Conservation (phyloP, 139 green algal genomes). For the Asterochloris sp. region DNA sequence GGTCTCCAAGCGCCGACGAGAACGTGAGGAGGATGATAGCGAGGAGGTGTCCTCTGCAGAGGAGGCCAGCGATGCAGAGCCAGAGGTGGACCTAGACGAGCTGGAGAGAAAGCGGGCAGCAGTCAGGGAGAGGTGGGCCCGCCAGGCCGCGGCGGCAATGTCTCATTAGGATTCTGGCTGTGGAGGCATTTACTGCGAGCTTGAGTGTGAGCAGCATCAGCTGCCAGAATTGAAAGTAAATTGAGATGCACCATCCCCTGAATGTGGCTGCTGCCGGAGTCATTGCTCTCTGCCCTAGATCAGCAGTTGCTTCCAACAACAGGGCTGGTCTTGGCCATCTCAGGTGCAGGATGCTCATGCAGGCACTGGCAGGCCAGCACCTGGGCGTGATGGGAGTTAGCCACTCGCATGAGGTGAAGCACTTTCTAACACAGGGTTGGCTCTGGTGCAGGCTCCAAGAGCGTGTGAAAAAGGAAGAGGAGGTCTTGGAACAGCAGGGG, state of each 20-base stretch:
- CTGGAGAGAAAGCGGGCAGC: constrained; percentile 60
- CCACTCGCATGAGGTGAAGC: no score
- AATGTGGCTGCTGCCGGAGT: no score
- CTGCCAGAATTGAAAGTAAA: no score
- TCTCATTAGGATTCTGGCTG: no score
- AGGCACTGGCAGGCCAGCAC: not conserved
- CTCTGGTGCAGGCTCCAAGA: not conserved
- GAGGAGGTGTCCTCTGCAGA: constrained; percentile 9
- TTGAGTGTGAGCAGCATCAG: no score
- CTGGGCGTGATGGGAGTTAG: not conserved
- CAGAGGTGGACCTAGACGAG: not conserved
- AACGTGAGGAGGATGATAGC: constrained; percentile 25
- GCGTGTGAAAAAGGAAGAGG: not conserved
- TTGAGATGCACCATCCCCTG: no score
- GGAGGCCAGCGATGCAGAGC: constrained; percentile 10
- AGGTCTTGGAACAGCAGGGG: constrained; percentile 7
- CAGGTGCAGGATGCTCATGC: no score
- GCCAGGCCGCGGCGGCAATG: constrained; percentile 45
- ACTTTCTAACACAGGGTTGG: not conserved
- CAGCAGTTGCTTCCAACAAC: no score
- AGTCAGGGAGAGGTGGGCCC: constrained; percentile 63
- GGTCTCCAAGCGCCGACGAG: constrained; percentile 32
- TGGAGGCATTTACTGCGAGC: no score
- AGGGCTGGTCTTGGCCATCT: no score
- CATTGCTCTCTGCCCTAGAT: no score